Evolutionary conservation across 2,329 filamentous ascomycete species (phyloP), one percentile per base, ranked within the genome.

Genomic region (Colletotrichum zoysiae): DNA sequence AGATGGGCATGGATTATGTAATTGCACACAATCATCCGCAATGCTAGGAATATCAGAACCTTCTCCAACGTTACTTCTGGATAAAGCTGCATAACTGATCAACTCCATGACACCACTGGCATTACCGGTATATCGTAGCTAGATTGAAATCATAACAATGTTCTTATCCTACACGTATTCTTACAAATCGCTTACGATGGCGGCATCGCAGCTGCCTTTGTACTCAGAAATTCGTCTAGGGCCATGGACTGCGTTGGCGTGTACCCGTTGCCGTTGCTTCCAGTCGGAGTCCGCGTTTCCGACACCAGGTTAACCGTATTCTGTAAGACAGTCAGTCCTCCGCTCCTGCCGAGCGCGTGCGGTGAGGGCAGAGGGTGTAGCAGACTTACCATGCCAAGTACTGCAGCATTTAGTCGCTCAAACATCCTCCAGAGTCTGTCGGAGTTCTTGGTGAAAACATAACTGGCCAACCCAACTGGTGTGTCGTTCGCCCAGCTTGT

Each of bases 401-500:
- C 92, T 11, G 90, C 90, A 1, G 90, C 86, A 71, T 93, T 87
- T 56, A 92, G 79, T 3, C 79, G 82, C 76, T 88, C 86, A 2
- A 84, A 81, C 2, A 88, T 81, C 12, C 85, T 78, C 56, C 77
- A 78, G n/a, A 81, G 75, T 14, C 85, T 76, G 61, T 79, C 77
- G 5, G 84, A 67, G 76, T 86, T 80, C 72, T 78, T 78, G 14
- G 82, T 91, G 81, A 91, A 94, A 82, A 95, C 93, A 82, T 95
- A 95, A 0, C 90, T 91, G 1, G 92, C 92, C 20, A 95, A 85
- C 3, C 92, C 92, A 30, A 94, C 91, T 67, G 93, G 90, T 0
- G 90, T 84, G 23, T 82, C 82, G 78, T 95, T 95, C 1, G 92
- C 92, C 60, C 91, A 82, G 63, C 87, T 85, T 38, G 93, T 86